Evolutionary conservation across 1,284 basidiomycete species (phyloP), one percentile per base, ranked within the genome.

Genomic region (Pyrrhoderma lamaoense): DNA sequence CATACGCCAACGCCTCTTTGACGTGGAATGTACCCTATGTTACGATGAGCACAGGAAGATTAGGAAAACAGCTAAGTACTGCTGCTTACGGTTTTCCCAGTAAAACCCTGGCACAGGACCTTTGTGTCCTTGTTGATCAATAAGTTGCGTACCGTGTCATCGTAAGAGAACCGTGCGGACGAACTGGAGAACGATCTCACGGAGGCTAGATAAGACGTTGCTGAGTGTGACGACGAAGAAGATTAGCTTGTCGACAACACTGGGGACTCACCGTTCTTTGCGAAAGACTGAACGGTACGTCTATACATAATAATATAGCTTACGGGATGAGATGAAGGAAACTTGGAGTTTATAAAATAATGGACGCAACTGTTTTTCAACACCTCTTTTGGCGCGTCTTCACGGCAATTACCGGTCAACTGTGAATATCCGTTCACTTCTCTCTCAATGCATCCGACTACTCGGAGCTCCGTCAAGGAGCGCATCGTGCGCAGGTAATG

Each of bases 21-120:
- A 85, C 84, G 77, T 99, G 96, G 81, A 99, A 99, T 61, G 95
- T 98, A 61, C 86, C 95, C 93, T 97, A 23, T 31, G 18, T 16
- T 27, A 16, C 9, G 9, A 19, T 42, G 4, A 55, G 34, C 23
- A 38, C 8, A 14, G 25, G 19, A 40, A 8, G 19, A 19, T 14
- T 2, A n/a, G 11, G 21, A 13, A 11, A 35, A 2, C 19, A 9
- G 27, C 27, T 36, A 42, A 23, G n/a, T 4, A 21, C 8, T 4
- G 13, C 36, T 49, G 16, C 85, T 62, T 59, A 91, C 93, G 56
- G 95, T 99, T 84, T 97, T 98, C 68, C 96, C 96, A 42, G 93
- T 97, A 66, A 95, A 86, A 47, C 93, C 93, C 67, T 96, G 93
- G 62, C 89, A 90, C 55, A 96, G 73, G 42, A 97, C 93, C 68